These are phyloP conservation scores for Naganishia albida DNA, from an alignment of 1,284 basidiomycete genomes.

Conservation along the genomic window DNA sequence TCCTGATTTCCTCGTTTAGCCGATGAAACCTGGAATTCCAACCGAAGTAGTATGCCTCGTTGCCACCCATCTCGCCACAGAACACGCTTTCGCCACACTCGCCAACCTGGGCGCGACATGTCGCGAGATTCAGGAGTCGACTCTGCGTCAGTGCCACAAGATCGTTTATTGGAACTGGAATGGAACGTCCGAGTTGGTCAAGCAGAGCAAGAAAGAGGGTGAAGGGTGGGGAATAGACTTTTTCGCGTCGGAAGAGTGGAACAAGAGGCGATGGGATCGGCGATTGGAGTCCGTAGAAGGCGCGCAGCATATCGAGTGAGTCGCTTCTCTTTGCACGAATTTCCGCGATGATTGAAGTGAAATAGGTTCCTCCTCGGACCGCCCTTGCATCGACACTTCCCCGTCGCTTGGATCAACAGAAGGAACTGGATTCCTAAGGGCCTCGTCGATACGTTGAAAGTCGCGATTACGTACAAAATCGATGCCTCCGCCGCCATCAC, in stretches of 20 bases:
- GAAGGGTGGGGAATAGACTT: background rate
- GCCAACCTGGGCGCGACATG: slow-evolving; percentile 12
- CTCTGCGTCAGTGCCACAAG: background rate
- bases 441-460: slow-evolving; percentile 11
- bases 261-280: slow-evolving; percentile 8
- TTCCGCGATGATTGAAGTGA: too few species aligned
- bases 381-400: slow-evolving; percentile 22
- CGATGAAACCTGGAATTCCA: background rate
- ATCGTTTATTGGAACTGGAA: slow-evolving; percentile 21
- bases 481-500: background rate
- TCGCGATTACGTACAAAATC: slow-evolving; percentile 17
- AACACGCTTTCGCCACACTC: slow-evolving; percentile 17
- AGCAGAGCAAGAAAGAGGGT: background rate
- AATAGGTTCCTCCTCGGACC: slow-evolving; percentile 16
- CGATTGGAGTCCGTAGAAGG: slow-evolving; percentile 3
- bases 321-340: background rate
- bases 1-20: background rate
- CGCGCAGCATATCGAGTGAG: slow-evolving; percentile 16
- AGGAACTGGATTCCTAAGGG: slow-evolving; percentile 8
- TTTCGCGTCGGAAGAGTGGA: background rate
- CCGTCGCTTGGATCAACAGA: slow-evolving; percentile 10
- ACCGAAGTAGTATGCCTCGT: slow-evolving; percentile 1
- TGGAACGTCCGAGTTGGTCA: background rate
- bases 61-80: slow-evolving; percentile 4
- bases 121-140: slow-evolving; percentile 4